phyloP scores from a whole-genome alignment of 1,139 yeast genomes.

The Geotrichum carabidarum region DNA sequence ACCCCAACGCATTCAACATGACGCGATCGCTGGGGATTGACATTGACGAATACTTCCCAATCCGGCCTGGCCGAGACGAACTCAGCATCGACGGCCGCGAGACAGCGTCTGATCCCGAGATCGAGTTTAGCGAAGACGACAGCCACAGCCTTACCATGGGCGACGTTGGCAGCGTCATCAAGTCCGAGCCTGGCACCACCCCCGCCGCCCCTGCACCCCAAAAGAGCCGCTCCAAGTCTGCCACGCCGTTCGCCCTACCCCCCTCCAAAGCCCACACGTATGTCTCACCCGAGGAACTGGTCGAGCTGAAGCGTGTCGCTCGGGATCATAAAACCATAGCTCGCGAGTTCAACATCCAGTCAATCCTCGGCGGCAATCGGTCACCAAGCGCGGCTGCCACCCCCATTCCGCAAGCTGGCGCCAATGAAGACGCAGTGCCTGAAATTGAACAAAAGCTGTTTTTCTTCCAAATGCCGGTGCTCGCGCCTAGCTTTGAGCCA shows the following conservation, averaged over 20 bases:
- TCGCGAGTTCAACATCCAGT: conserved; percentile 28
- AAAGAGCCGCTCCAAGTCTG: conserved; percentile 6
- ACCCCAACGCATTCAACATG: conserved; percentile 18
- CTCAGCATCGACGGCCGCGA: conserved; percentile 3
- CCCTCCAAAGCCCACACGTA: conserved; percentile 12
- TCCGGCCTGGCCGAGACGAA: conserved; percentile 16
- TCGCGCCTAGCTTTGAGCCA: conserved; percentile 51
- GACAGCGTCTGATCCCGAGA: not conserved
- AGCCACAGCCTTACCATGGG: conserved; percentile 21
- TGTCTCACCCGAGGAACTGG: conserved; percentile 27
- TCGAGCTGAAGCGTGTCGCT: conserved; percentile 27
- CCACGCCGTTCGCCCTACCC: conserved; percentile 18
- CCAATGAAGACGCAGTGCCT: conserved; percentile 1
- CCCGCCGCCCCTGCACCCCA: not conserved
- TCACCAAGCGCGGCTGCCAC: conserved; percentile 20
- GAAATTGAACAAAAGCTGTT: conserved; percentile 44
- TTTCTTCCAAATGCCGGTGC: conserved; percentile 67
- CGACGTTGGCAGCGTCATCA: conserved; percentile 12
- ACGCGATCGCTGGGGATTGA: conserved; percentile 14
- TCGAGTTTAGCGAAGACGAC: conserved; percentile 13
- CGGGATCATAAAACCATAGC: conserved; percentile 30
- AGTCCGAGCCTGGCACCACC: conserved; percentile 3
- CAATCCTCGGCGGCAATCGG: conserved; percentile 17
- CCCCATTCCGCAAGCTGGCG: not conserved
- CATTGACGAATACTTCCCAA: conserved; percentile 18